A percentile compares a stretch with the other conserved stretches of the same genome.
Evolutionary conservation across 257 asterid genomes (phyloP).

Genomic region (Lavandula angustifolia): DNA sequence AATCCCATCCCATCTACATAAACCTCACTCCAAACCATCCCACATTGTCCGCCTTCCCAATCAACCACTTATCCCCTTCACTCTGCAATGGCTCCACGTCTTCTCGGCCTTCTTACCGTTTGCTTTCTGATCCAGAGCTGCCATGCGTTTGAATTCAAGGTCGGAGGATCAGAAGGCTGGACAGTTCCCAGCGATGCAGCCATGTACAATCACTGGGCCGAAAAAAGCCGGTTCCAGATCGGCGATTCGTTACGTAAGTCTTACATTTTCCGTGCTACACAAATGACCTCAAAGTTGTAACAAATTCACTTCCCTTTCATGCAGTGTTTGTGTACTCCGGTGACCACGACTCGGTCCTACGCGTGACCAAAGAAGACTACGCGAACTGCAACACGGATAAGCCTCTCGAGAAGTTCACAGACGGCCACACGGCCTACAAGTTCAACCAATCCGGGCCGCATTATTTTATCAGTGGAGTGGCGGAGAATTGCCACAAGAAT

Average conservation of each 20-base stretch:
- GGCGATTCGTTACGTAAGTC: conserved; percentile 56
- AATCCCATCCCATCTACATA: conserved; percentile 51
- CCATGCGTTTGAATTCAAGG: conserved; percentile 54
- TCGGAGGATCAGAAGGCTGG: conserved; percentile 77
- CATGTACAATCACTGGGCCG: conserved; percentile 56
- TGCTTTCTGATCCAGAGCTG: conserved; percentile 42
- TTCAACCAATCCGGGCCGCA: conserved; percentile 61
- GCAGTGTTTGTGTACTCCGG: conserved; percentile 65
- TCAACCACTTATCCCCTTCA: background rate
- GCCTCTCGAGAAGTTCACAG: conserved; percentile 51
- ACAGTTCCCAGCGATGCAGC: conserved; percentile 51
- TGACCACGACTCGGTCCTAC: conserved; percentile 65
- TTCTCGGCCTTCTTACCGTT: conserved; percentile 23
- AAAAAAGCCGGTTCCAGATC: conserved; percentile 46
- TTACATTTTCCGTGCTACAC: too few relatives aligned
- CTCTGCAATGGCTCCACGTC: too few relatives aligned
- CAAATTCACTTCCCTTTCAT: background rate
- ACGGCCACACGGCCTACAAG: conserved; percentile 53
- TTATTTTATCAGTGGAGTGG: conserved; percentile 77
- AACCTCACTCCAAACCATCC: background rate
- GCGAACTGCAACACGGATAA: conserved; percentile 50
- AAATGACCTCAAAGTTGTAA: too few relatives aligned
- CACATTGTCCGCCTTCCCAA: background rate
- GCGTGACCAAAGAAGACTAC: conserved; percentile 61
- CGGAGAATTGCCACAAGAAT: conserved; percentile 65